A percentile compares a stretch with the other conserved stretches of the same genome.
These are phyloP conservation scores for Rhodotorula sp. DNA, from an alignment of 1,284 basidiomycete genomes.

Conservation along the genomic window DNA sequence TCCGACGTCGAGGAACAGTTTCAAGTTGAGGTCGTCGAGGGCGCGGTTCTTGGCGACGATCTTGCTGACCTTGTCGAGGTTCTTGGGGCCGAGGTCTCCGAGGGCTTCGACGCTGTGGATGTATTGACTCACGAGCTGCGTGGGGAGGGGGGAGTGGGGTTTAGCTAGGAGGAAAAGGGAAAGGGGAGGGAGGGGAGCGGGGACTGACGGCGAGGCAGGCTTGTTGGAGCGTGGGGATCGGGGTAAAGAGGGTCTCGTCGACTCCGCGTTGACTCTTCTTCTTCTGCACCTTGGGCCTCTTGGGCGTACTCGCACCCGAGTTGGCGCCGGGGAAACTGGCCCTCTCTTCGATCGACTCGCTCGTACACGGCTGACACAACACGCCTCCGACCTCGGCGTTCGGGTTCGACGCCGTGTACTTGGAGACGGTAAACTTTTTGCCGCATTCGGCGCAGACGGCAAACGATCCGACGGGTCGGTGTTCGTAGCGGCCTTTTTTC, in stretches of 20 bases:
- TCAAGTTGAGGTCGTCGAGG: constrained; percentile 72
- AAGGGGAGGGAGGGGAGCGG: too few relatives aligned
- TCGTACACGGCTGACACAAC: constrained; percentile 42
- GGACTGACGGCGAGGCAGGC: constrained; percentile 31
- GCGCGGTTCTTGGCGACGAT: constrained; percentile 82
- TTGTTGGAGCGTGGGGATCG: constrained; percentile 37
- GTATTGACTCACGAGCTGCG: constrained; percentile 74
- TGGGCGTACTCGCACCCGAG: constrained; percentile 10
- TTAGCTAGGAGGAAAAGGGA: too few relatives aligned
- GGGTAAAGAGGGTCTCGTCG: constrained; percentile 28
- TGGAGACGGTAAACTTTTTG: constrained; percentile 75
- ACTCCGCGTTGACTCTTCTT: constrained; percentile 32
- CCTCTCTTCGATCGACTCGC: constrained; percentile 39
- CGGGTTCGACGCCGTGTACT: constrained; percentile 43
- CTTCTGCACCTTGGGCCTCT: constrained; percentile 8
- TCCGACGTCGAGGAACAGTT: constrained; percentile 75
- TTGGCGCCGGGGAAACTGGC: constrained; percentile 1
- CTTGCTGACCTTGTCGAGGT: constrained; percentile 77
- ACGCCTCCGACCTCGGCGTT: constrained; percentile 28
- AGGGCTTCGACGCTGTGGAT: constrained; percentile 86
- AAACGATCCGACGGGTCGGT: constrained; percentile 65
- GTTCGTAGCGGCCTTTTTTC: constrained; percentile 38
- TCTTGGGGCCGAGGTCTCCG: constrained; percentile 72
- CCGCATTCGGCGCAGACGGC: constrained; percentile 78
- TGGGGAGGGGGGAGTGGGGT: too few relatives aligned